Conservation (phyloP, 768 basidiomycete species). For the Tricholoma furcatifolium region DNA sequence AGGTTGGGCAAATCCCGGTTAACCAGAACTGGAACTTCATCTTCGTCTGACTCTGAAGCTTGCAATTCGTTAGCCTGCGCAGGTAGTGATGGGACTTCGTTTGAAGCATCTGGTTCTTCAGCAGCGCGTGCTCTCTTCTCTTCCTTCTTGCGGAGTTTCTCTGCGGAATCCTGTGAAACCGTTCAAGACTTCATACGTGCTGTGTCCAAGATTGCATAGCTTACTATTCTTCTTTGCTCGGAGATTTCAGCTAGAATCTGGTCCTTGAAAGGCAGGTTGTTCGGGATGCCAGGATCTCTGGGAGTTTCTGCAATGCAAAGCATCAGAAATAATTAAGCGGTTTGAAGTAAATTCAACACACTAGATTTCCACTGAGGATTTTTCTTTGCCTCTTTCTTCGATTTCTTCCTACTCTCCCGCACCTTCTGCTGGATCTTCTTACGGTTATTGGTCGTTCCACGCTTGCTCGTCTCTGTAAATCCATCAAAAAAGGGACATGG, state of each 20-base stretch:
- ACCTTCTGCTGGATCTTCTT: conserved; percentile 74
- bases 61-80: too few relatives aligned
- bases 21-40: conserved; percentile 58
- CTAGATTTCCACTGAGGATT: conserved; percentile 88
- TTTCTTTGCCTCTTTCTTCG: conserved; percentile 71
- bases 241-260: conserved; percentile 89
- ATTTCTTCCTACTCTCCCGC: conserved; percentile 75
- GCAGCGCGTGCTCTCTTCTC: conserved; percentile 47
- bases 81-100: too few relatives aligned
- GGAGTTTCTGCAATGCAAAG: conserved; percentile 53
- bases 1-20: conserved; percentile 65
- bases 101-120: too few relatives aligned
- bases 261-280: conserved; percentile 92
- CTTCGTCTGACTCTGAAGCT: conserved; percentile 33
- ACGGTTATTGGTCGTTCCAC: conserved; percentile 70
- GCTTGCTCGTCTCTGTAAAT: conserved; percentile 77
- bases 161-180: conserved; percentile 63
- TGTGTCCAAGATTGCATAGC: conserved; percentile 13
- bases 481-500: neutral
- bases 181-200: neutral
- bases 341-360: conserved; percentile 34
- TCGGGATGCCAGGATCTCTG: conserved; percentile 94
- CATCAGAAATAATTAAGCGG: neutral
- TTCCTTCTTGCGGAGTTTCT: conserved; percentile 65
- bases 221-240: conserved; percentile 73